Evolutionary conservation across 169 alveolate species (phyloP).

Genomic region (Babesia microti): DNA sequence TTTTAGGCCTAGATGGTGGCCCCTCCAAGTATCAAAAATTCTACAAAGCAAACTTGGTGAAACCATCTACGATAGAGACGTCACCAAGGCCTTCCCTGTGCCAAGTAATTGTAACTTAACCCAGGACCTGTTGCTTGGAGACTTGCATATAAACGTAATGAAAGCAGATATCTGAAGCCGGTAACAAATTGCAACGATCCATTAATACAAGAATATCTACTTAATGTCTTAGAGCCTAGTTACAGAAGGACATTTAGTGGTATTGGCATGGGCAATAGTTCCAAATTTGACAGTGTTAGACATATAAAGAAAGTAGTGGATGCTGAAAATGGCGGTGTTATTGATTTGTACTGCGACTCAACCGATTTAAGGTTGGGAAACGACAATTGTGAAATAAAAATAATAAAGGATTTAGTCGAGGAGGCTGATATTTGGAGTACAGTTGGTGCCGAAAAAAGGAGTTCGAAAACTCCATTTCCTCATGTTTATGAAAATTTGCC

Average conservation of each 20-base stretch:
- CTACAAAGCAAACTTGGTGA: constrained; percentile 46
- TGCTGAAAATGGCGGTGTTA: constrained; percentile 22
- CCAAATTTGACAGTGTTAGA: constrained; percentile 2
- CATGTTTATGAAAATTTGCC: constrained; percentile 60
- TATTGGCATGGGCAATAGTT: constrained; percentile 19
- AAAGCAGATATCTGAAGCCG: constrained; percentile 50
- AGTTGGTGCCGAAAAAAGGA: constrained; percentile 32
- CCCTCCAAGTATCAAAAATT: constrained; percentile 34
- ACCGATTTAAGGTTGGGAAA: too few species aligned
- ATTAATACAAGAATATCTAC: constrained; percentile 42
- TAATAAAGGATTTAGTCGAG: constrained; percentile 32
- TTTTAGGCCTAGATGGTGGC: constrained; percentile 63
- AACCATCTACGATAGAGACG: constrained; percentile 34
- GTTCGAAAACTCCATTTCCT: constrained; percentile 55
- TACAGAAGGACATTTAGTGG: constrained; percentile 49
- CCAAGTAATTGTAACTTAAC: constrained; percentile 4
- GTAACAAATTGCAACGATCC: constrained; percentile 46
- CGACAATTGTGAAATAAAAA: too few species aligned
- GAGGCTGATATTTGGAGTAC: constrained; percentile 54
- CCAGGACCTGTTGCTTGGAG: constrained; percentile 14
- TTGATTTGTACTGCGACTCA: too few species aligned
- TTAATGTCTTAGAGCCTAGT: constrained; percentile 46
- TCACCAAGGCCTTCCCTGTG: constrained; percentile 16
- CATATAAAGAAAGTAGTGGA: constrained; percentile 29
- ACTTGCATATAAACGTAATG: constrained; percentile 44